These are phyloP conservation scores for Leucogyrophana mollusca DNA, from an alignment of 768 basidiomycete species.

Conservation along the genomic window DNA sequence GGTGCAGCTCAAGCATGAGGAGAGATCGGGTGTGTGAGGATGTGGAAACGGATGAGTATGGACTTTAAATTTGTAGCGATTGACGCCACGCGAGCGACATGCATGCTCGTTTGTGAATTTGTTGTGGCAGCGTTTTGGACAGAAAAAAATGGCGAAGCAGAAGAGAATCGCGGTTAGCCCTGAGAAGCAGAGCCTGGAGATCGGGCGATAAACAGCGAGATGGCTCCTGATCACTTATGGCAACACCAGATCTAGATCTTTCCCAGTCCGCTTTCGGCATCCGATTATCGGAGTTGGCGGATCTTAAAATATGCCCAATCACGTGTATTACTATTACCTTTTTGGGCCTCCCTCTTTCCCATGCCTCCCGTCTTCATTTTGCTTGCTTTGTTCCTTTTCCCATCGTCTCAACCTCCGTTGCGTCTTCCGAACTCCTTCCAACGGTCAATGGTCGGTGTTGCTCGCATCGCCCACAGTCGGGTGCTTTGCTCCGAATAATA, in stretches of 20 bases:
- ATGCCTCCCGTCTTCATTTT: slow-evolving; percentile 10
- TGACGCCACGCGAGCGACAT: slow-evolving; percentile 26
- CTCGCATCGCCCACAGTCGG: slow-evolving; percentile 4
- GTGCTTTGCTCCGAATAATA: slow-evolving; percentile 6
- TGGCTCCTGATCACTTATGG: slow-evolving; percentile 8
- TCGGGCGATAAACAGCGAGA: slow-evolving; percentile 22
- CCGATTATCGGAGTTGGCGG: slow-evolving; percentile 4
- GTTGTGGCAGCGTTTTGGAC: slow-evolving; percentile 10
- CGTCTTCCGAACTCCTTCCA: slow-evolving; percentile 9
- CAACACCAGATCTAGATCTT: slow-evolving; percentile 22
- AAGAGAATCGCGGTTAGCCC: slow-evolving; percentile 5
- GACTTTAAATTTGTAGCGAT: slow-evolving; percentile 17
- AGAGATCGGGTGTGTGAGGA: slow-evolving; percentile 18
- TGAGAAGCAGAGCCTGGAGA: slow-evolving; percentile 19
- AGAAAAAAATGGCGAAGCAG: slow-evolving; percentile 15
- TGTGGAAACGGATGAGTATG: slow-evolving; percentile 14
- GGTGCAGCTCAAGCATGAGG: slow-evolving; percentile 26
- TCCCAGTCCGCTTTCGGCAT: not conserved
- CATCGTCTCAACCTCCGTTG: slow-evolving; percentile 16
- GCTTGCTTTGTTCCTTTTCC: slow-evolving; percentile 14
- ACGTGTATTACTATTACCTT: slow-evolving; percentile 5
- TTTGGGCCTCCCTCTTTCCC: not conserved
- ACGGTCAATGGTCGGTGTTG: not conserved
- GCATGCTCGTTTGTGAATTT: slow-evolving; percentile 14
- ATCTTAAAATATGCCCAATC: not conserved